phyloP scores from a whole-genome alignment of 345 rosid genomes.

The Cardamine occulta region DNA sequence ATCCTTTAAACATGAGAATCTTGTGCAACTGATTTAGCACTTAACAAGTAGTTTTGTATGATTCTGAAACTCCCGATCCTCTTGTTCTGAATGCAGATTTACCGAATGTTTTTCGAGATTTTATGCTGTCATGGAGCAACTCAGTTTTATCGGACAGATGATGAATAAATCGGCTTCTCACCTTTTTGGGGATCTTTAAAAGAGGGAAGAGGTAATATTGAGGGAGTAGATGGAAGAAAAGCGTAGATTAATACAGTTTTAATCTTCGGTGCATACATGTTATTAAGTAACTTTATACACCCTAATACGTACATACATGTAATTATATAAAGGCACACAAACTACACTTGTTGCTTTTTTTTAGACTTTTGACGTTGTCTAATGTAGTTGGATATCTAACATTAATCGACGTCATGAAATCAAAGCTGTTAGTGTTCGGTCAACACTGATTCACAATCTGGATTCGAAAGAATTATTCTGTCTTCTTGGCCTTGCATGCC shows the following conservation, averaged over 20 bases:
- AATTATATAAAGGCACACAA: conserved; percentile 28
- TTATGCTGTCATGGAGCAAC: conserved; percentile 81
- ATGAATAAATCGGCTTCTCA: conserved; percentile 19
- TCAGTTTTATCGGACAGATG: conserved; percentile 68
- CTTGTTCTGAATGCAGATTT: conserved; percentile 55
- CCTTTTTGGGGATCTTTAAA: conserved; percentile 20
- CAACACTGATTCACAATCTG: conserved; percentile 2
- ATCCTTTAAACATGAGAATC: neutral
- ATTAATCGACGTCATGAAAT: conserved; percentile 17
- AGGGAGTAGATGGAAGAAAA: conserved; percentile 27
- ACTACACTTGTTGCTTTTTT: conserved; percentile 19
- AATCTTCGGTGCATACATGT: conserved; percentile 33
- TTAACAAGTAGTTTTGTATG: conserved; percentile 10
- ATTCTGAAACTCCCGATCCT: conserved; percentile 8
- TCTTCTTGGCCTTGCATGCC: neutral
- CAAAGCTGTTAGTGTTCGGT: conserved; percentile 24
- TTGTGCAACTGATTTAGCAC: conserved; percentile 2
- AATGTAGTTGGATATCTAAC: conserved; percentile 30
- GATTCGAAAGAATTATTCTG: neutral
- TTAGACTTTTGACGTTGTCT: conserved; percentile 24
- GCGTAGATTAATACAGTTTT: conserved; percentile 35
- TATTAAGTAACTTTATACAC: conserved; percentile 18
- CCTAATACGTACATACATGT: conserved; percentile 27
- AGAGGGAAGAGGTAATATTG: conserved; percentile 14
- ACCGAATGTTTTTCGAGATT: conserved; percentile 75